Evolutionary conservation across 768 basidiomycete genomes (phyloP).

Genomic region (Mycena polygramma): DNA sequence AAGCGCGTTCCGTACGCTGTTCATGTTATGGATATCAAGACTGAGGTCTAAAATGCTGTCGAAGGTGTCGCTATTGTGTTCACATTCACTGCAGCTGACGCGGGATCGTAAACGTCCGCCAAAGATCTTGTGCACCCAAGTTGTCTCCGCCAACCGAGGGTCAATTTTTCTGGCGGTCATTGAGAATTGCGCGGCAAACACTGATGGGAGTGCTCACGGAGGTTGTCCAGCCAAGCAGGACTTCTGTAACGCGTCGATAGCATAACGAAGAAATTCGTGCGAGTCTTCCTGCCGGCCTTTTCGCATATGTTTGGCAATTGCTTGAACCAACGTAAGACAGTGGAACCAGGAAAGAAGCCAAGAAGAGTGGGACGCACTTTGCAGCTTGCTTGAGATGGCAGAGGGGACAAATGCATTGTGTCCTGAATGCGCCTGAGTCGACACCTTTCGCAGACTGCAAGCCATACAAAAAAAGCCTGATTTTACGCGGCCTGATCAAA

Average conservation of each 20-base stretch:
- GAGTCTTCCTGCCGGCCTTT: constrained; percentile 96
- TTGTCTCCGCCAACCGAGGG: constrained; percentile 81
- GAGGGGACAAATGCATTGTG: constrained; percentile 71
- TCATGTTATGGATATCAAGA: constrained; percentile 82
- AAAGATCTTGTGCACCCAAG: constrained; percentile 96
- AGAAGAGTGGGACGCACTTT: constrained; percentile 60
- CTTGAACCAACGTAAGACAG: constrained; percentile 54
- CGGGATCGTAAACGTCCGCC: constrained; percentile 93
- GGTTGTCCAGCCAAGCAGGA: constrained; percentile 80
- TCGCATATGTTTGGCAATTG: constrained; percentile 91
- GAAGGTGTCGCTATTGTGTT: constrained; percentile 94
- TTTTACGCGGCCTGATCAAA: constrained; percentile 53
- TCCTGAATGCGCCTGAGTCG: constrained; percentile 64
- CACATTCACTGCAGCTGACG: constrained; percentile 87
- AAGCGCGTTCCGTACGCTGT: constrained; percentile 77
- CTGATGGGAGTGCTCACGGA: constrained; percentile 62
- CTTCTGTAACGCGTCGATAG: constrained; percentile 91
- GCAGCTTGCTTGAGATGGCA: constrained; percentile 75
- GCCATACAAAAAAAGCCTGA: constrained; percentile 80
- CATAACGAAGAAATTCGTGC: constrained; percentile 97
- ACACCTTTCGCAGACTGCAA: constrained; percentile 74
- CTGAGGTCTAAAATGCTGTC: constrained; percentile 96
- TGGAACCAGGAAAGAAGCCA: not conserved
- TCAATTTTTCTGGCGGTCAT: constrained; percentile 70
- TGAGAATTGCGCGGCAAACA: not conserved